Percentiles rank a stretch among this genome's conserved stretches.
phyloP scores from a whole-genome alignment of 73 alveolate species.

The Paramecium sexaurelia region DNA sequence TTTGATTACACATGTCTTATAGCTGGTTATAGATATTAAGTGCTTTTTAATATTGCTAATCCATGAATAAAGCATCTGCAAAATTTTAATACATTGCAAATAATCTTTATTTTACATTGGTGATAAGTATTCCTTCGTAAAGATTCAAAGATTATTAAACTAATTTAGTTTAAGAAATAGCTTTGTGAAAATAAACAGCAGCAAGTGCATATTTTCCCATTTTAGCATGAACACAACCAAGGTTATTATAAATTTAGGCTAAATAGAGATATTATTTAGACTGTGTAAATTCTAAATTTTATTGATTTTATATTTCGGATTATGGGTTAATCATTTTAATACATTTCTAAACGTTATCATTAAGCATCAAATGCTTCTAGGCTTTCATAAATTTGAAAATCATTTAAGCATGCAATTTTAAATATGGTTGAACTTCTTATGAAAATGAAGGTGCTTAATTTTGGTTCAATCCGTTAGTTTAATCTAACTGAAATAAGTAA shows the following conservation, averaged over 20 bases:
- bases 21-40: neutral
- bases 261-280: neutral
- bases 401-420: conserved; percentile 1
- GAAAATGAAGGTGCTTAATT: neutral
- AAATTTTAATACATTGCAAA: conserved; percentile 23
- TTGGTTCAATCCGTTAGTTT: neutral
- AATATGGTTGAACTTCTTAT: neutral
- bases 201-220: conserved; percentile 24
- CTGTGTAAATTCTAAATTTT: neutral
- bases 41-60: conserved; percentile 16
- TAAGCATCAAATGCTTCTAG: neutral
- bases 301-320: neutral
- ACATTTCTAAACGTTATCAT: neutral
- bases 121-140: neutral
- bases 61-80: conserved; percentile 30
- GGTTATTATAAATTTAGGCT: neutral
- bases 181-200: conserved; percentile 7
- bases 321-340: conserved; percentile 12
- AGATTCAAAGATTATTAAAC: neutral
- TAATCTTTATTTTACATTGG: neutral
- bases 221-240: conserved; percentile 54
- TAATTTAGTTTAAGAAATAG: neutral
- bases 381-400: neutral
- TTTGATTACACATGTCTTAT: neutral
- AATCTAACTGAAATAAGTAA: neutral